A percentile compares a stretch with the other conserved stretches of the same genome.
Evolutionary conservation across 768 basidiomycete species (phyloP).

Genomic region (Podaxis sp.): DNA sequence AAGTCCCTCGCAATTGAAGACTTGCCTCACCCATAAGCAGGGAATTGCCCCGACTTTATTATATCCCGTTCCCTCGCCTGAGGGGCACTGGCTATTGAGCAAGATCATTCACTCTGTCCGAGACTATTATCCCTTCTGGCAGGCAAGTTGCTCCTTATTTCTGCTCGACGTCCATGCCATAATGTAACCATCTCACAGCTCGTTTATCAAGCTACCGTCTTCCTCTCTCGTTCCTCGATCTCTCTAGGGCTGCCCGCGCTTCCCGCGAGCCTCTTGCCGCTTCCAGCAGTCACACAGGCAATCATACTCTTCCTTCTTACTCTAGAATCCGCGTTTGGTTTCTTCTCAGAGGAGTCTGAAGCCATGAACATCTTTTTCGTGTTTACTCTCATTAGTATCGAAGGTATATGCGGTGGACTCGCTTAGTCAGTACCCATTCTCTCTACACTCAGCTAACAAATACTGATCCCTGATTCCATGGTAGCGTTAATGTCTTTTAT

Average conservation of each 20-base stretch:
- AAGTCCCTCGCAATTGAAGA: not conserved
- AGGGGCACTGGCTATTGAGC: constrained; percentile 60
- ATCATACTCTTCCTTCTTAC: constrained; percentile 59
- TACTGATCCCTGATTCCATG: constrained; percentile 1
- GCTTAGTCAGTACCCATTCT: constrained; percentile 66
- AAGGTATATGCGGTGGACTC: constrained; percentile 90
- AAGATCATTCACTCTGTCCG: constrained; percentile 79
- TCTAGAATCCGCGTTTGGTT: constrained; percentile 66
- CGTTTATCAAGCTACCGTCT: constrained; percentile 88
- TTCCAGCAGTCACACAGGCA: constrained; percentile 77
- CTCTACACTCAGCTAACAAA: constrained; percentile 15
- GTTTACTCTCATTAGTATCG: constrained; percentile 76
- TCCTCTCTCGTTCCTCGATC: constrained; percentile 89
- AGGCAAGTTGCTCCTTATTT: constrained; percentile 43
- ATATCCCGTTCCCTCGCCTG: constrained; percentile 75
- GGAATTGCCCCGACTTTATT: constrained; percentile 89
- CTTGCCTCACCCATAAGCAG: constrained; percentile 30
- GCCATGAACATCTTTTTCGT: constrained; percentile 57
- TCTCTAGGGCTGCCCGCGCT: constrained; percentile 82
- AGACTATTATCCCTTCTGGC: constrained; percentile 96
- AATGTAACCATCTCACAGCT: constrained; percentile 41
- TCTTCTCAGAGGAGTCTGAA: constrained; percentile 43
- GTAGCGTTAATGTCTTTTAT: constrained; percentile 84
- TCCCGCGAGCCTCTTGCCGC: constrained; percentile 60
- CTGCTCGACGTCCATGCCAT: not conserved